Percentiles rank a stretch among this genome's conserved stretches.
These are phyloP conservation scores for Coemansia sp. DNA, from an alignment of 192 early-diverging fungal species.

Conservation along the genomic window DNA sequence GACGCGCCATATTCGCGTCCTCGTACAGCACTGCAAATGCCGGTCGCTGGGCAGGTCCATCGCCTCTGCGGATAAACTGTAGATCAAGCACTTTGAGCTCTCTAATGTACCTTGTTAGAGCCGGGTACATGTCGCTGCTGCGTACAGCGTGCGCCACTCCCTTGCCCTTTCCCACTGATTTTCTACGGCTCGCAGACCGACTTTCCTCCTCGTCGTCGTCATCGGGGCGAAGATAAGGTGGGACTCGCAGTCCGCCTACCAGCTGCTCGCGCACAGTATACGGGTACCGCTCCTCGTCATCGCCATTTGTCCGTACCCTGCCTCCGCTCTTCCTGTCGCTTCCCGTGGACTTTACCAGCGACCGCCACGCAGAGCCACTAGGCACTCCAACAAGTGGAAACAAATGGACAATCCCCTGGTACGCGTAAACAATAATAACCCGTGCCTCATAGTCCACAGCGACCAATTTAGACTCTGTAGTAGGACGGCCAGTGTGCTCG, in stretches of 20 bases:
- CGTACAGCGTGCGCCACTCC: conserved; percentile 20
- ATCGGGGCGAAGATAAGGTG: conserved; percentile 18
- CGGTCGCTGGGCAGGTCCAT: background rate
- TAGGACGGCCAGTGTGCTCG: conserved; percentile 62
- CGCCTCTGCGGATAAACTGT: conserved; percentile 24
- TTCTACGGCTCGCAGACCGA: background rate
- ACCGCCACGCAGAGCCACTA: conserved; percentile 12
- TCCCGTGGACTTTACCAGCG: conserved; percentile 3
- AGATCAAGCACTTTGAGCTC: conserved; percentile 52
- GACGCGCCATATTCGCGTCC: conserved; percentile 42
- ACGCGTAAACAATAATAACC: conserved; percentile 64
- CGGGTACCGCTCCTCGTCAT: conserved; percentile 15
- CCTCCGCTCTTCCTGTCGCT: background rate
- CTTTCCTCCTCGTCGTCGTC: background rate
- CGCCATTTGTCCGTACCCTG: background rate
- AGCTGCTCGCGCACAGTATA: conserved; percentile 31
- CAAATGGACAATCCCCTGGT: conserved; percentile 72
- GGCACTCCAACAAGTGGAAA: conserved; percentile 57
- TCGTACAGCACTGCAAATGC: conserved; percentile 48
- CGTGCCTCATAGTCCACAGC: conserved; percentile 63
- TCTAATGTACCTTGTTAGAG: conserved; percentile 33
- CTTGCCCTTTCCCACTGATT: conserved; percentile 42
- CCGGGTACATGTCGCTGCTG: conserved; percentile 43
- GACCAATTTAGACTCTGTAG: conserved; percentile 60
- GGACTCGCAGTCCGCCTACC: conserved; percentile 19